A percentile compares a stretch with the other conserved stretches of the same genome.
Evolutionary conservation across 768 basidiomycete species (phyloP).

Genomic region (Coprinopsis cinerea): DNA sequence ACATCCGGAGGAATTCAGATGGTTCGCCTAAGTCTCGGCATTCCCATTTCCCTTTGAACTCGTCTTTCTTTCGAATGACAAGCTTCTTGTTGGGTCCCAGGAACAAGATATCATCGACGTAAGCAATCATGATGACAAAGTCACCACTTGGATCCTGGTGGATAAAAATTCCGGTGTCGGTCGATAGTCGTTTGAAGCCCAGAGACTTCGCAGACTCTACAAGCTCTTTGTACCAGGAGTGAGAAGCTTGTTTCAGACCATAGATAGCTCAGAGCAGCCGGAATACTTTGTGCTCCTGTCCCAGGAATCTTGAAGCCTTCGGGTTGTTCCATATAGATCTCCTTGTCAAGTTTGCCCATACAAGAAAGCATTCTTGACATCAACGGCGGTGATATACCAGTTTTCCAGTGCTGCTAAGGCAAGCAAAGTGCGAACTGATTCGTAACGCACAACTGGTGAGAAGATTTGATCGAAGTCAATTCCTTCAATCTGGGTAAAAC

Average conservation of each 20-base stretch:
- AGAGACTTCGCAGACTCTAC: background rate
- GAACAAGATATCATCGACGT: conserved; percentile 12
- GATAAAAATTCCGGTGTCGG: conserved; percentile 5
- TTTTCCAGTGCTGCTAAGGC: no score
- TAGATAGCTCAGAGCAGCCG: conserved; percentile 9
- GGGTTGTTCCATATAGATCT: no score
- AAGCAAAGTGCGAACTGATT: no score
- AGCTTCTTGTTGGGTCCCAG: background rate
- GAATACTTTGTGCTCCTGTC: no score
- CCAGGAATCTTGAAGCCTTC: no score
- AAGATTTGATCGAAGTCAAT: no score
- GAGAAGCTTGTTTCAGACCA: background rate
- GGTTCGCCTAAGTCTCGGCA: conserved; percentile 17
- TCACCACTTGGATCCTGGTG: background rate
- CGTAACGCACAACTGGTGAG: no score
- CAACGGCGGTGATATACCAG: no score
- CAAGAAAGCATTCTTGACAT: no score
- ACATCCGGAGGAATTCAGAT: conserved; percentile 17
- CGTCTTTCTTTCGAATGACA: conserved; percentile 8
- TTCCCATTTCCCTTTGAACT: conserved; percentile 19
- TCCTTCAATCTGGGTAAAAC: no score
- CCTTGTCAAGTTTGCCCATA: no score
- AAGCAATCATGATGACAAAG: conserved; percentile 7
- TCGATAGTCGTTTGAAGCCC: conserved; percentile 1
- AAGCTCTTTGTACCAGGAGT: background rate